These are phyloP conservation scores for Agrostemma githago DNA, from an alignment of 148 eudicot genomes.

Conservation along the genomic window DNA sequence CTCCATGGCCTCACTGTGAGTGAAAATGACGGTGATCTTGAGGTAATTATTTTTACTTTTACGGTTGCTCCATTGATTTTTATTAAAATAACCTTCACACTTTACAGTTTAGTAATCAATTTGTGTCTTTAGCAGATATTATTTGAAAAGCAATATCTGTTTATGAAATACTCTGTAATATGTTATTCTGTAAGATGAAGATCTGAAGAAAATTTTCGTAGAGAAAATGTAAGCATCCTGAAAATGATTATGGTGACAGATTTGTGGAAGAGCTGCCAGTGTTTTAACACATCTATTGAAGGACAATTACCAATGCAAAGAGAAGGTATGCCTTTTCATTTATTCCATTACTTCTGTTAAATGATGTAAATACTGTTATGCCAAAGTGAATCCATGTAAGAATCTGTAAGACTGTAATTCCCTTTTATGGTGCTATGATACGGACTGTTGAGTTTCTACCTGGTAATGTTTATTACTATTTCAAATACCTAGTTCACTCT, in stretches of 20 bases:
- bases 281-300: constrained; percentile 69
- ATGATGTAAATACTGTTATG: too few species aligned
- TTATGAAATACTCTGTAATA: not conserved
- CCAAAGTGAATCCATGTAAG: too few species aligned
- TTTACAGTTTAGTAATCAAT: not conserved
- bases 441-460: too few species aligned
- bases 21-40: constrained; percentile 92
- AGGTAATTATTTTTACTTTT: constrained; percentile 39
- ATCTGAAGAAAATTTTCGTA: not conserved
- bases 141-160: not conserved
- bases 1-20: constrained; percentile 71
- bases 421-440: too few species aligned
- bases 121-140: not conserved
- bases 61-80: not conserved
- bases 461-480: too few species aligned
- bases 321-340: constrained; percentile 45
- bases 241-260: constrained; percentile 40
- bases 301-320: constrained; percentile 83
- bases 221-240: not conserved
- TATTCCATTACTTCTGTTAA: not conserved
- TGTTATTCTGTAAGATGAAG: not conserved
- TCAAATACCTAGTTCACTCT: too few species aligned
- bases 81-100: not conserved
- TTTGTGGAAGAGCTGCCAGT: constrained; percentile 82
- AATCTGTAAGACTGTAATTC: too few species aligned